phyloP scores from a whole-genome alignment of 2,329 filamentous ascomycete species.

The Chrysoporthe cubensis region DNA sequence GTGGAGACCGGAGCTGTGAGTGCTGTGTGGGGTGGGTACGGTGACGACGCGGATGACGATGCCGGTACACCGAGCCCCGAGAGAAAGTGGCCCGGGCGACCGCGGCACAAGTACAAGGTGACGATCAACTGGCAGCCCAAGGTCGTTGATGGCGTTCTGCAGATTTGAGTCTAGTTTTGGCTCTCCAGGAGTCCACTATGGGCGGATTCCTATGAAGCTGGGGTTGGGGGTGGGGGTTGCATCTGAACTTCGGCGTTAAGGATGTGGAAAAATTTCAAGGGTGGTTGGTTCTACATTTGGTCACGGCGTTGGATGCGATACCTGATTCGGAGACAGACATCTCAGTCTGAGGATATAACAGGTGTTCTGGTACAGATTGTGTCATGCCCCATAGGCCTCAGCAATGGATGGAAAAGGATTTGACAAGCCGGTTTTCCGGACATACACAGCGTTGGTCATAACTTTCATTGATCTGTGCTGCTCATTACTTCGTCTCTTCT shows the following conservation, averaged over 20 bases:
- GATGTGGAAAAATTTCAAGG: background rate
- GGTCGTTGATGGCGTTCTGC: background rate
- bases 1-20: background rate
- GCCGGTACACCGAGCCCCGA: background rate
- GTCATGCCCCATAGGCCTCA: background rate
- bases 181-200: background rate
- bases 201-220: background rate
- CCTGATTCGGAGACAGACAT: background rate
- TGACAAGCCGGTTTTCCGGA: background rate
- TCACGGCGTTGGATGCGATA: slow-evolving; percentile 13
- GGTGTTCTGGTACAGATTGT: background rate
- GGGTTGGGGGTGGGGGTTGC: background rate
- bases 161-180: slow-evolving; percentile 5
- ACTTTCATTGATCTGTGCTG: background rate
- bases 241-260: slow-evolving; percentile 2
- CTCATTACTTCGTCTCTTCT: background rate
- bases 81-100: background rate
- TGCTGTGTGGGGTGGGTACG: background rate
- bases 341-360: background rate
- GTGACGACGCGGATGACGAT: background rate
- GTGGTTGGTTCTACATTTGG: background rate
- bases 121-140: background rate
- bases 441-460: background rate
- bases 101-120: background rate
- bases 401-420: background rate